Conservation (phyloP, 1,139 yeast genomes). For the Suhomyces guaymorum region DNA sequence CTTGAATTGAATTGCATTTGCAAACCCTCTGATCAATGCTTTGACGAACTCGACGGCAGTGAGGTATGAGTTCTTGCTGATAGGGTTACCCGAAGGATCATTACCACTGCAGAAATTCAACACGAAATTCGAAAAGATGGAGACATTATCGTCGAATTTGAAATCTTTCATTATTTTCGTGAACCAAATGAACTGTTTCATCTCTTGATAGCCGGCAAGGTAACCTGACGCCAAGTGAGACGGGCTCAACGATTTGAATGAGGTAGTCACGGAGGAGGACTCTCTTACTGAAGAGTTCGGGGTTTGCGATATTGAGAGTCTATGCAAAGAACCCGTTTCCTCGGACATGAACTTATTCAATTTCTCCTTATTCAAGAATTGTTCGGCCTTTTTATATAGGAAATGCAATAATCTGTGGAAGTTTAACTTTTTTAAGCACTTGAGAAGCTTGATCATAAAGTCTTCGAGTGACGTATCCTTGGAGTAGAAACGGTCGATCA, state of each 20-base stretch:
- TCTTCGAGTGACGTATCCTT: conserved; percentile 11
- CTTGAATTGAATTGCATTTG: conserved; percentile 19
- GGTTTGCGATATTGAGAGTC: not conserved
- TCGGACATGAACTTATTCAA: conserved; percentile 7
- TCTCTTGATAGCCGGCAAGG: conserved; percentile 9
- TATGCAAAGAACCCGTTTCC: not conserved
- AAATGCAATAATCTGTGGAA: conserved; percentile 9
- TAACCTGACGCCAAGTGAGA: conserved; percentile 10
- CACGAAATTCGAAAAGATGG: conserved; percentile 12
- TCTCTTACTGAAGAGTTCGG: not conserved
- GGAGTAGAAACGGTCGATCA: conserved; percentile 5
- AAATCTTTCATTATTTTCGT: conserved; percentile 29
- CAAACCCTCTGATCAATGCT: conserved; percentile 24
- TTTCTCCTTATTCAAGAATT: conserved; percentile 9
- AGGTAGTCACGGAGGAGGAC: conserved; percentile 1
- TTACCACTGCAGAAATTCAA: conserved; percentile 13
- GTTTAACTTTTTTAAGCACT: conserved; percentile 10
- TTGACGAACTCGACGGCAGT: conserved; percentile 25
- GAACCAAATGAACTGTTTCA: conserved; percentile 37
- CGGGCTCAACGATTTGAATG: conserved; percentile 12
- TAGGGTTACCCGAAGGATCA: conserved; percentile 12
- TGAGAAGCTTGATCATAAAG: conserved; percentile 12
- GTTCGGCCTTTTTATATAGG: conserved; percentile 9
- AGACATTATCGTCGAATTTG: conserved; percentile 22
- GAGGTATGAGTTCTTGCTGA: conserved; percentile 12